These are phyloP conservation scores for Teratosphaeria pseudoeucalypti DNA, from an alignment of 2,329 filamentous ascomycete species.

Conservation along the genomic window DNA sequence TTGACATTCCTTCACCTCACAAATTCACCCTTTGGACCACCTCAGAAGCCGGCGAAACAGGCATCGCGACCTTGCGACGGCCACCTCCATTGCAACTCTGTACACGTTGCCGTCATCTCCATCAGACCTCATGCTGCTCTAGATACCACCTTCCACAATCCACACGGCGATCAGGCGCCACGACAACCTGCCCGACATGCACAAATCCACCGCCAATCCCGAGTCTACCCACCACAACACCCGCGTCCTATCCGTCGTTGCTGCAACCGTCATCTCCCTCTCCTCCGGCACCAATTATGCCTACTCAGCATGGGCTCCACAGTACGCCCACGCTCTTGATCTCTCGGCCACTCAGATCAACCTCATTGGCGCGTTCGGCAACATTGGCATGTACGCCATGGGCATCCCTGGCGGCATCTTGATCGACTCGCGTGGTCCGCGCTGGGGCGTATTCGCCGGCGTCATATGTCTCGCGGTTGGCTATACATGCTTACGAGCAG, in stretches of 20 bases:
- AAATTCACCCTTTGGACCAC: no score
- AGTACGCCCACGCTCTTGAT: constrained; percentile 78
- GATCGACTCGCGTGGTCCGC: constrained; percentile 71
- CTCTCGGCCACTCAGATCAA: constrained; percentile 90
- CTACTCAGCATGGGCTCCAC: constrained; percentile 94
- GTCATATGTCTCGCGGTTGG: constrained; percentile 62
- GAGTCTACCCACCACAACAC: constrained; percentile 47
- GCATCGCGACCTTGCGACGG: no score
- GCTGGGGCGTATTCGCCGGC: constrained; percentile 67
- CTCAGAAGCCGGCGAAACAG: no score
- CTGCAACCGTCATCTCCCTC: constrained; percentile 73
- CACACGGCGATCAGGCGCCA: background rate
- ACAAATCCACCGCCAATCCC: constrained; percentile 8
- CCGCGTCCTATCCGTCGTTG: constrained; percentile 71
- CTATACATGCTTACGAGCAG: constrained; percentile 75
- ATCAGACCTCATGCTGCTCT: background rate
- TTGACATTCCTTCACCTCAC: no score
- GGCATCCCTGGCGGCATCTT: constrained; percentile 84
- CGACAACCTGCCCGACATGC: constrained; percentile 1
- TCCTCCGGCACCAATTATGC: constrained; percentile 96
- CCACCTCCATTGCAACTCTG: background rate
- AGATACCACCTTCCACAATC: background rate
- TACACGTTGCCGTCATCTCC: background rate
- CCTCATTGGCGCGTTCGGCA: constrained; percentile 68
- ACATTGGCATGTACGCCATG: constrained; percentile 85